These are phyloP conservation scores for Linnemannia elongata DNA, from an alignment of 192 early-diverging fungal species.

Conservation along the genomic window DNA sequence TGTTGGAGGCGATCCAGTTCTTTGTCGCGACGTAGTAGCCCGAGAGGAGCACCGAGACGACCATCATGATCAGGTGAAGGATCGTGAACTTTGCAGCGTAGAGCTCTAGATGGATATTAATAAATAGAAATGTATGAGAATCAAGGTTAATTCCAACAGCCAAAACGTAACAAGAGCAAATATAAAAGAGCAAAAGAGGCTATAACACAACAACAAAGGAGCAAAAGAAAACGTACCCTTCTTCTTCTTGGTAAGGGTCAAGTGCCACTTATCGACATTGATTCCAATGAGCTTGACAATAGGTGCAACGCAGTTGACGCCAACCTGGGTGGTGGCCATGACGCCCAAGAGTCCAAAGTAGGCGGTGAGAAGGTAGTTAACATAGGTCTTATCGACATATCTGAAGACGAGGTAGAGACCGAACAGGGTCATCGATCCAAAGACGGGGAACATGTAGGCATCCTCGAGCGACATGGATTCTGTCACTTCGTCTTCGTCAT, in stretches of 20 bases:
- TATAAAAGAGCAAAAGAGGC: neutral
- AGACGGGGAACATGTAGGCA: constrained; percentile 93
- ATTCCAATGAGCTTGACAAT: constrained; percentile 57
- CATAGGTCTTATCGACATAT: constrained; percentile 86
- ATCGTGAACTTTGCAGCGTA: constrained; percentile 70
- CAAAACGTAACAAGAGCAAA: neutral
- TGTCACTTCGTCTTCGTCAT: constrained; percentile 71
- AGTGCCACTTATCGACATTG: constrained; percentile 79
- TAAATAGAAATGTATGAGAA: neutral
- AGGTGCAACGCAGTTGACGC: constrained; percentile 64
- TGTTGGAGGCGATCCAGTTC: constrained; percentile 94
- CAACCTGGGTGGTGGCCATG: constrained; percentile 76
- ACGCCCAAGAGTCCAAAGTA: constrained; percentile 92
- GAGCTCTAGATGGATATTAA: constrained; percentile 56
- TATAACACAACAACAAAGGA: neutral
- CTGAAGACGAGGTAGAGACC: constrained; percentile 90
- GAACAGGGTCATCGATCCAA: constrained; percentile 87
- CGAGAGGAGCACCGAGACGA: constrained; percentile 70
- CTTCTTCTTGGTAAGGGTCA: constrained; percentile 75
- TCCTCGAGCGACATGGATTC: constrained; percentile 90
- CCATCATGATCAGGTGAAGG: constrained; percentile 74
- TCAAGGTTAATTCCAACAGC: constrained; percentile 8
- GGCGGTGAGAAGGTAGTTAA: constrained; percentile 84
- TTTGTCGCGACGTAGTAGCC: constrained; percentile 87
- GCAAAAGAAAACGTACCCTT: constrained; percentile 62